Base-by-base conservation (phyloP, 768 basidiomycete genomes). In the Boletellus ananas region DNA sequence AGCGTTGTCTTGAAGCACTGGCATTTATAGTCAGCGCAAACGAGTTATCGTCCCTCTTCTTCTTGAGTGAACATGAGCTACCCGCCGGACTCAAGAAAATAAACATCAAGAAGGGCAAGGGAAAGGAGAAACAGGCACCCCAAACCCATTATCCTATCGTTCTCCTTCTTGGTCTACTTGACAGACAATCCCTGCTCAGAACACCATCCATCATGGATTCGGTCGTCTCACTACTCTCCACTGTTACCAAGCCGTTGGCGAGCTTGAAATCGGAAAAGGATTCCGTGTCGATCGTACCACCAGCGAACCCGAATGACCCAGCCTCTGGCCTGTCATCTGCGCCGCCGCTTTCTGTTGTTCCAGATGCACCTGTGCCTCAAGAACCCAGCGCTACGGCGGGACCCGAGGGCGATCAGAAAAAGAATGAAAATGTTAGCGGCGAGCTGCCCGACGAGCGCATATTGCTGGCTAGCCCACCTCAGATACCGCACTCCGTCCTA, bases 61-160 rank as follows among this genome's bases (percentile, higher is more conserved):
- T 99, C 82, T 76, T 99, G 52, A 90, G 85, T 1, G 96, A 99
- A 68, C 93, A 97, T 57, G 96, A 99, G 57, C 74, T 93, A 31
- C 85, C 88, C 6, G 77, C 76, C n/a, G 86, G 87, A 39, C 76
- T 94, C 14, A 82, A 83, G 55, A 80, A 83, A 57, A 68, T 75
- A 12, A 69, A 77, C 7, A 79, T 80, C 17, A 90, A 87, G 70
- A 96, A 96, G 68, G 94, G 93, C 9, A 97, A 96, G 69, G 94
- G 92, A 18, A 97, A 96, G 67, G 94, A 97, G 64, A 92, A 88
- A 61, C 86, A 85, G 58, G 72, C 73, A 3, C 75, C 87, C 0
- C 87, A 89, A 60, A 85, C 85, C 0, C 87, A 94, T 58, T 96
- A 87, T 66, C 95, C 95, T 6, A 84, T 99, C 47, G 92, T 95